phyloP scores from a whole-genome alignment of 1,284 basidiomycete species.

The Cutaneotrichosporon dermatis region DNA sequence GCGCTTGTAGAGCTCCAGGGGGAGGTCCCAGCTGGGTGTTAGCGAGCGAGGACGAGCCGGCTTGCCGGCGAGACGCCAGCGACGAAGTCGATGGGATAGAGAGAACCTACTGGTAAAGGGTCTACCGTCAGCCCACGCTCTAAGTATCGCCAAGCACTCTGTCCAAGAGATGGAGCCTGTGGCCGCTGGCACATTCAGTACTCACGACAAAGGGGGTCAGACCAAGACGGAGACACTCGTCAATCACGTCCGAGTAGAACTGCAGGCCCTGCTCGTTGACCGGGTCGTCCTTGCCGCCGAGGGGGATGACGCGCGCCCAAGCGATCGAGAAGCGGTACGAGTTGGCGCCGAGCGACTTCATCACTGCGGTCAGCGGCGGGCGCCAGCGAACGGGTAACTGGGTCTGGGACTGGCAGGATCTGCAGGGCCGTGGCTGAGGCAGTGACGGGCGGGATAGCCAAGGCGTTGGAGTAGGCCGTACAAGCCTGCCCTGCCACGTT shows the following conservation, averaged over 20 bases:
- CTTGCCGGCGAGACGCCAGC: neutral
- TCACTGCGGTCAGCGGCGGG: conserved; percentile 36
- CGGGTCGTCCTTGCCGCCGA: conserved; percentile 62
- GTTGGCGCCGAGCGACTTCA: conserved; percentile 59
- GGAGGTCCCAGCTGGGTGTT: conserved; percentile 60
- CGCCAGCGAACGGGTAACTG: too few relatives aligned
- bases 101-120: conserved; percentile 57
- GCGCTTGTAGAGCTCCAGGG: conserved; percentile 62
- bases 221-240: conserved; percentile 46
- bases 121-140: conserved; percentile 43
- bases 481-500: neutral
- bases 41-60: neutral
- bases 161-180: too few relatives aligned
- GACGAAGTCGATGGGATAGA: too few relatives aligned
- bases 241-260: conserved; percentile 25
- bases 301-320: conserved; percentile 68
- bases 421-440: too few relatives aligned
- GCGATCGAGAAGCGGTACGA: conserved; percentile 65
- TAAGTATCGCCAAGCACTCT: too few relatives aligned
- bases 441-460: too few relatives aligned
- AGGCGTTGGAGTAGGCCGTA: too few relatives aligned
- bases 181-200: conserved; percentile 11
- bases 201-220: conserved; percentile 66
- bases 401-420: too few relatives aligned
- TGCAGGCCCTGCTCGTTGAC: conserved; percentile 63